phyloP scores from a whole-genome alignment of 2,329 filamentous ascomycete species.

The Ophiostoma sp. region DNA sequence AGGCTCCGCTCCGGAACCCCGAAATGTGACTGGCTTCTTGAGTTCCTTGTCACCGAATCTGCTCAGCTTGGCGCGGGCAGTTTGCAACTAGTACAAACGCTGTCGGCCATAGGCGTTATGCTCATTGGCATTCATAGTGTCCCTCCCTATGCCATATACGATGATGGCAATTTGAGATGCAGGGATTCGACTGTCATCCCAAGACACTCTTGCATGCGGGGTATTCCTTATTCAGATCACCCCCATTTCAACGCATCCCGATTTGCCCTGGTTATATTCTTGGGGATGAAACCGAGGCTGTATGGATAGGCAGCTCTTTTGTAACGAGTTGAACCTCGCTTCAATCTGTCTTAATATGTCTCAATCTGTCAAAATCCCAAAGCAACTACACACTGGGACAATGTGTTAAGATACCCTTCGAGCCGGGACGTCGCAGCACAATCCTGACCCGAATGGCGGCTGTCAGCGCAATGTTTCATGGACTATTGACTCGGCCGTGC shows the following conservation, averaged over 20 bases:
- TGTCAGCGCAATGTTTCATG: neutral
- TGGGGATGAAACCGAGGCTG: neutral
- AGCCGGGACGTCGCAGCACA: neutral
- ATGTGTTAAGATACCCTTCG: too few species aligned
- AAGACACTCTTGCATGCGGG: neutral
- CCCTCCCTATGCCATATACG: neutral
- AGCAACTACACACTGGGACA: too few species aligned
- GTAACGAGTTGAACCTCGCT: neutral
- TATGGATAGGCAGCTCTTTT: neutral
- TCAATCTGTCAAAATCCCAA: too few species aligned
- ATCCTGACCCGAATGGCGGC: neutral
- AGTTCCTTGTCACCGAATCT: conserved; percentile 21
- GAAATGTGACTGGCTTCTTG: conserved; percentile 11
- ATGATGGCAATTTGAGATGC: neutral
- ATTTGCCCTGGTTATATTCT: neutral
- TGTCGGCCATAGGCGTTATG: conserved; percentile 5
- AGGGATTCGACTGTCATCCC: neutral
- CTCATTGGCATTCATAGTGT: neutral
- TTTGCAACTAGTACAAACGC: neutral
- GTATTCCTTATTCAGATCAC: neutral
- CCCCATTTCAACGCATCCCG: neutral
- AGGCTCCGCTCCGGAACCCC: conserved; percentile 17
- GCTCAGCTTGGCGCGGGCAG: neutral
- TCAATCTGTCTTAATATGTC: too few species aligned
- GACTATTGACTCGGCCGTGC: too few species aligned